Evolutionary conservation across 306 rosid species (phyloP), one percentile per base, ranked within the genome.

Genomic region (Malus asiatica): DNA sequence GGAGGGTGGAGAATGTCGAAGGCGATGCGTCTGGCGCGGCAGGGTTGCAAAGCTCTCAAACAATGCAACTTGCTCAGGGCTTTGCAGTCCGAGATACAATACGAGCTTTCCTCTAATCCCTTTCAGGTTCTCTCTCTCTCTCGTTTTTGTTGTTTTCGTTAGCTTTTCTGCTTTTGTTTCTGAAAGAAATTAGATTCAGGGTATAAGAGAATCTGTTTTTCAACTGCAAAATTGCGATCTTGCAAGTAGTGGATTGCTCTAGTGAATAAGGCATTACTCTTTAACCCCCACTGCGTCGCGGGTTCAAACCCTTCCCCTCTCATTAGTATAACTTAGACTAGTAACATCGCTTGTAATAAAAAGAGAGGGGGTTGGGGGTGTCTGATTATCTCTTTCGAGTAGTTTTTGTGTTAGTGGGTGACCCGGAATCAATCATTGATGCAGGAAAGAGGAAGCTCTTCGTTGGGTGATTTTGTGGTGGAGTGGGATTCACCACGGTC

Each of bases 11-110:
- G 32, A 40, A 89, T 92, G 97, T 55, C 77, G 78, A 76, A 74
- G 77, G 45, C 59, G 66, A 80, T 55, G 35, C 70, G 72, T 30
- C 2, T 78, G 3, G 3, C 90, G 62, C 78, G 59, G 32, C 73
- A 71, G 68, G 86, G 86, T 72, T 53, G 78, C 22, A 76, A 83
- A 85, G 84, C 93, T 35, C 48, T 88, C 76, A 78, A 86, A 70
- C 91, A 92, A 80, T 79, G 81, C n/a, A 77, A 88, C 60, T 75
- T 94, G 79, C 74, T 85, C 82, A 83, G 85, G 63, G 75, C 83
- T 80, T 73, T 92, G 68, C 92, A 83, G 45, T 90, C 96, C 38
- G 95, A 92, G 88, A 89, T 94, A 45, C 25, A 73, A 11, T 81
- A 85, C 4, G 96, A 94, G 85, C 95, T 85, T 52, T 42, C 90